Conservation (phyloP, 2,329 filamentous ascomycete species). For the Pseudocercospora musae region DNA sequence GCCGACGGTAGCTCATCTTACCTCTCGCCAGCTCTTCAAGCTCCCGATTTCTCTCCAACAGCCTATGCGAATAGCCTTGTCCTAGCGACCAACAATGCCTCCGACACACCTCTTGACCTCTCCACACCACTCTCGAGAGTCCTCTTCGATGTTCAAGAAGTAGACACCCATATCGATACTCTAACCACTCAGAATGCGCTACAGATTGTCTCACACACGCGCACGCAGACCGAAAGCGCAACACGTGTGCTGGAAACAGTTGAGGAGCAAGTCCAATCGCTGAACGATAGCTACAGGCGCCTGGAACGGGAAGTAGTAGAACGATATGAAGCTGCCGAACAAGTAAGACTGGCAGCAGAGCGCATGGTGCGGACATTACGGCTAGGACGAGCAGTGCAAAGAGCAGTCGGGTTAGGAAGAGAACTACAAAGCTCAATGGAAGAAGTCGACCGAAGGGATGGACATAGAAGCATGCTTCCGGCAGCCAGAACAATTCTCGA, state of each 20-base stretch:
- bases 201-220: slow-evolving; percentile 75
- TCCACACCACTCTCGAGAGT: slow-evolving; percentile 90
- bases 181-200: slow-evolving; percentile 81
- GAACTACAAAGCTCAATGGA: slow-evolving; percentile 83
- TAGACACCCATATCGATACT: slow-evolving; percentile 91
- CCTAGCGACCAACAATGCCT: slow-evolving; percentile 84
- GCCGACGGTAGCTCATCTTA: slow-evolving; percentile 10
- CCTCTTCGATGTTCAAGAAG: slow-evolving; percentile 93
- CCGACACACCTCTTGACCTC: slow-evolving; percentile 85
- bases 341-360: slow-evolving; percentile 73
- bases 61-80: slow-evolving; percentile 87
- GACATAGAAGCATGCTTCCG: slow-evolving; percentile 75
- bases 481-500: slow-evolving; percentile 76
- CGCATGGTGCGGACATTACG: slow-evolving; percentile 77
- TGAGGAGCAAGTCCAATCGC: slow-evolving; percentile 71
- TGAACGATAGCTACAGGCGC: slow-evolving; percentile 81
- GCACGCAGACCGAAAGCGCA: slow-evolving; percentile 69
- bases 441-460: slow-evolving; percentile 54
- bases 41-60: slow-evolving; percentile 66
- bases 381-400: slow-evolving; percentile 70
- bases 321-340: slow-evolving; percentile 80
- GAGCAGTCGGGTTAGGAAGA: slow-evolving; percentile 76
- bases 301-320: slow-evolving; percentile 82
- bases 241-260: slow-evolving; percentile 70
- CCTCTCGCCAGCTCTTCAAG: slow-evolving; percentile 12